phyloP scores from a whole-genome alignment of 306 rosid species.

The Dalbergia cultrata region DNA sequence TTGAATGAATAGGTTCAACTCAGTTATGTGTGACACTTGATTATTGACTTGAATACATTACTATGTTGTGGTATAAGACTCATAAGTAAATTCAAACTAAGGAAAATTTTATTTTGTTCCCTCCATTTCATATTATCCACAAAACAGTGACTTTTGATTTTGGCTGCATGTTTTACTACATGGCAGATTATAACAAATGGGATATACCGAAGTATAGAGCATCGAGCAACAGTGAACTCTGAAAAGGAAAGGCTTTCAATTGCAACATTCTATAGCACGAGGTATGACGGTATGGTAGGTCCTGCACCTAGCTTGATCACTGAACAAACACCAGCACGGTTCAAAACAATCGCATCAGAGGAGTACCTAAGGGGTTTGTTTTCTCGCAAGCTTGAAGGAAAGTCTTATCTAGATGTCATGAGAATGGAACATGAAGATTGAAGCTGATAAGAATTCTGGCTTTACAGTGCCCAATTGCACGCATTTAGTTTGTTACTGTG shows the following conservation, averaged over 20 bases:
- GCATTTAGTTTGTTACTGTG: no score
- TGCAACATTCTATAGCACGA: slow-evolving; percentile 44
- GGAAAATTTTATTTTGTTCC: no score
- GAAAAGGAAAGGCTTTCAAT: slow-evolving; percentile 39
- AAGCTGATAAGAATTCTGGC: no score
- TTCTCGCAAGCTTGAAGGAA: slow-evolving; percentile 49
- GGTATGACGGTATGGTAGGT: slow-evolving; percentile 28
- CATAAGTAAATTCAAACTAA: no score
- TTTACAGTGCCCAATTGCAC: no score
- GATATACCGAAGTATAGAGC: slow-evolving; percentile 46
- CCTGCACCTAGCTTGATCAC: slow-evolving; percentile 46
- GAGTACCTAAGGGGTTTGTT: slow-evolving; percentile 35
- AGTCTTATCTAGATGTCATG: slow-evolving; percentile 43
- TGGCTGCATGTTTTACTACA: not conserved
- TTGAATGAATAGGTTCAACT: no score
- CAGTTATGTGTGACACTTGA: no score
- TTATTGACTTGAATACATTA: no score
- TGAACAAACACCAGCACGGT: slow-evolving; percentile 43
- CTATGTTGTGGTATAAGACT: no score
- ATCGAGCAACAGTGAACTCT: slow-evolving; percentile 44
- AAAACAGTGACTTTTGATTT: not conserved
- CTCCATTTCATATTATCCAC: no score
- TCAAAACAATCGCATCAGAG: slow-evolving; percentile 21
- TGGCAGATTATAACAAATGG: slow-evolving; percentile 51
- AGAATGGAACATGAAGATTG: not conserved